Conservation (phyloP, 805 yeast genomes). For the Starmerella potacharoeniae region DNA sequence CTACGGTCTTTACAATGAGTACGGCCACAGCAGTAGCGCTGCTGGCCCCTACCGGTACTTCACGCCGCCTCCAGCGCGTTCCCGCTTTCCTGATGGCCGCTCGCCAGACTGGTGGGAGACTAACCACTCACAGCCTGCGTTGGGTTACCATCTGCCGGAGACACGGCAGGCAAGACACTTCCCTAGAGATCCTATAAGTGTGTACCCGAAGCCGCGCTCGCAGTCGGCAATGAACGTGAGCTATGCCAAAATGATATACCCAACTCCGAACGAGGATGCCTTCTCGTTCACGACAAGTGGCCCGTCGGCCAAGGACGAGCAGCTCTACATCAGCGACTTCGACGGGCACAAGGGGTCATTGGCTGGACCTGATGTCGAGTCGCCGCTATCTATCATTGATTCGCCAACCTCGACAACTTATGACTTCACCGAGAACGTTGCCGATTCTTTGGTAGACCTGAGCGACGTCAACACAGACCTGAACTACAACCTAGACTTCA, state of each 20-base stretch:
- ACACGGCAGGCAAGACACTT: not conserved
- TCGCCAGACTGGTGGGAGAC: not conserved
- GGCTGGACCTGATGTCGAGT: not conserved
- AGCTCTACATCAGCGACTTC: too few relatives aligned
- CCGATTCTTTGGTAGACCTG: too few relatives aligned
- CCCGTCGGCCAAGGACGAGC: too few relatives aligned
- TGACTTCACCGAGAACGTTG: not conserved
- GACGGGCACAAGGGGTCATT: not conserved
- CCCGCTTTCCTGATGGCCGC: not conserved
- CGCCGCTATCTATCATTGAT: not conserved
- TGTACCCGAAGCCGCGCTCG: not conserved
- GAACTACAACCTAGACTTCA: too few relatives aligned
- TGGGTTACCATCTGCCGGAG: not conserved
- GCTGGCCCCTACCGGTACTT: not conserved
- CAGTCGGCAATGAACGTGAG: not conserved
- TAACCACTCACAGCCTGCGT: not conserved
- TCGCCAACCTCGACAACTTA: not conserved
- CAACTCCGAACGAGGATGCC: not conserved
- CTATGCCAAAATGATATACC: not conserved
- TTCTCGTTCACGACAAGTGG: not conserved
- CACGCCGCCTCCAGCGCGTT: not conserved
- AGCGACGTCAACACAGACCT: too few relatives aligned
- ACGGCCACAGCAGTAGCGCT: not conserved
- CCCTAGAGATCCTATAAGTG: not conserved
- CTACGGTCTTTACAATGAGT: not conserved